These are phyloP conservation scores for Globisporangium rhizosaccharum DNA, from an alignment of 352 stramenopile genomes.

Conservation along the genomic window DNA sequence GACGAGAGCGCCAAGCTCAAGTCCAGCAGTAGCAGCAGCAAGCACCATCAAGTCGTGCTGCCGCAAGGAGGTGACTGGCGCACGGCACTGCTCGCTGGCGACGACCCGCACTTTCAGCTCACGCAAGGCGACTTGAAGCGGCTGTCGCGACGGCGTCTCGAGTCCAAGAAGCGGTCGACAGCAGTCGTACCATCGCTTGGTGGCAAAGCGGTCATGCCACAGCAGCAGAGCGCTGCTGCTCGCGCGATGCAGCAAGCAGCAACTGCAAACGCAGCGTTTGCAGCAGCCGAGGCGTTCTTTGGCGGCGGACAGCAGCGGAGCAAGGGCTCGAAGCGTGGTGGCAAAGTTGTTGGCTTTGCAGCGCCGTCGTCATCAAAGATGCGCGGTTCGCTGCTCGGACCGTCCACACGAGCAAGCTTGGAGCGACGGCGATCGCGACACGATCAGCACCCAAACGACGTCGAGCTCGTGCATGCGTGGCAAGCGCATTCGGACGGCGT, in stretches of 20 bases:
- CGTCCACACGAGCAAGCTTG: no score
- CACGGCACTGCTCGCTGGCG: conserved; percentile 24
- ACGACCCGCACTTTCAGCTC: conserved; percentile 28
- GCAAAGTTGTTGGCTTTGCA: conserved; percentile 9
- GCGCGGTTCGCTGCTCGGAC: background rate
- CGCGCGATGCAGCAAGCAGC: conserved; percentile 20
- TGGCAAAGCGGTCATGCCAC: background rate
- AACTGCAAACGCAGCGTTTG: conserved; percentile 28
- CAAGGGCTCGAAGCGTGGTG: conserved; percentile 12
- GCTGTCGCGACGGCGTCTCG: conserved; percentile 25
- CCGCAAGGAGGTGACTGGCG: conserved; percentile 24
- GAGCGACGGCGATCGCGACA: background rate
- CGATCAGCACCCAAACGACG: background rate
- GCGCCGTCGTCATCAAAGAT: background rate
- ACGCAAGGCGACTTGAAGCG: conserved; percentile 39
- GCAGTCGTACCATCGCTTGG: background rate
- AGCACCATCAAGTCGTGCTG: conserved; percentile 20
- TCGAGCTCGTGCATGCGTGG: conserved; percentile 24
- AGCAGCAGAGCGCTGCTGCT: background rate
- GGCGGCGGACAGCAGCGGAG: conserved; percentile 2
- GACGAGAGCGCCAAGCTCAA: conserved; percentile 1
- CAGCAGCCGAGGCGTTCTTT: conserved; percentile 42
- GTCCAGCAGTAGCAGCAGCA: conserved; percentile 5
- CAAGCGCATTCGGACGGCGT: conserved; percentile 41
- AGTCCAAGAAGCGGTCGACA: conserved; percentile 23